These are phyloP conservation scores for Aspergillaceae sp. DNA, from an alignment of 2,329 filamentous ascomycete genomes.

Conservation along the genomic window DNA sequence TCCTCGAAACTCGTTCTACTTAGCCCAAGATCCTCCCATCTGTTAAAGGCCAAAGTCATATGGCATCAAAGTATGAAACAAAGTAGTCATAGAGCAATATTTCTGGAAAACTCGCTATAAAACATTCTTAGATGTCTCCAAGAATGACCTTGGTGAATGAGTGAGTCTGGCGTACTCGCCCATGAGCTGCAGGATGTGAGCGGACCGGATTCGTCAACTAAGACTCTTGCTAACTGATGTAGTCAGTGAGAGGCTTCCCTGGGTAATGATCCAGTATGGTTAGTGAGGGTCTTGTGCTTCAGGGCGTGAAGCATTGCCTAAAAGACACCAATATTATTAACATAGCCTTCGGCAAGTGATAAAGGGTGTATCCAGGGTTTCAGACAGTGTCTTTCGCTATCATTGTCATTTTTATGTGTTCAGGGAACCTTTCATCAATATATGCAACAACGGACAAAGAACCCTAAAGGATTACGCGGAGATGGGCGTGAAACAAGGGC, in stretches of 20 bases:
- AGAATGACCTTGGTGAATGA: constrained; percentile 1
- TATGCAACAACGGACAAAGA: too few species aligned
- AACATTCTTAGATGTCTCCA: neutral
- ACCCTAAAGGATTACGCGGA: too few species aligned
- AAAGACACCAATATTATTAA: neutral
- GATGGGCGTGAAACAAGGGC: too few species aligned
- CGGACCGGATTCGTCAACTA: neutral
- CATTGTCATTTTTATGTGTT: too few species aligned
- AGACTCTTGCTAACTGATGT: neutral
- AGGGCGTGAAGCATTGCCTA: neutral
- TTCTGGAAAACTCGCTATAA: neutral
- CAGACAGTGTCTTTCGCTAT: too few species aligned
- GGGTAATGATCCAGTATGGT: constrained; percentile 12
- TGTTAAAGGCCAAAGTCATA: too few species aligned
- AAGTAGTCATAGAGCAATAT: neutral
- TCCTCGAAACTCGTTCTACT: too few species aligned
- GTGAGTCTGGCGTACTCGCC: constrained; percentile 1
- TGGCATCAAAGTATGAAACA: neutral
- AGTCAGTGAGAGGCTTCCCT: constrained; percentile 15
- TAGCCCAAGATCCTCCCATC: too few species aligned
- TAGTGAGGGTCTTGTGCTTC: constrained; percentile 1
- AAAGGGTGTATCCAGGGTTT: too few species aligned
- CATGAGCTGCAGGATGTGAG: constrained; percentile 3
- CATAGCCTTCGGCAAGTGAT: too few species aligned
- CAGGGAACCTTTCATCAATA: too few species aligned